Conservation (phyloP, 768 basidiomycete genomes). For the Lentinula edodes region DNA sequence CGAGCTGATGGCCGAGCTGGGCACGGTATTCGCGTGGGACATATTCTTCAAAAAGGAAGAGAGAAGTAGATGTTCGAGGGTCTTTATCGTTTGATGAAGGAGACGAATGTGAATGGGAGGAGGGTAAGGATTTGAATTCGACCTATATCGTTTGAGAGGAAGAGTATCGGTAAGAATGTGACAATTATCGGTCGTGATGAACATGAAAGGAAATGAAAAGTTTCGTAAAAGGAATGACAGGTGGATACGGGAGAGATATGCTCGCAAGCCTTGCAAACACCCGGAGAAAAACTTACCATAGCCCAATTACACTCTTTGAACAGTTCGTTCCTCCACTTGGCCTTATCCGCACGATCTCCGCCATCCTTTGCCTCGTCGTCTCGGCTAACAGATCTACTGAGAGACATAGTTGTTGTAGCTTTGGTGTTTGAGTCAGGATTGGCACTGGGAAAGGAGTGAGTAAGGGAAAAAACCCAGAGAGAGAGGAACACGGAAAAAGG, state of each 20-base stretch:
- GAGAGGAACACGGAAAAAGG: neutral
- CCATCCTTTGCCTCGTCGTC: neutral
- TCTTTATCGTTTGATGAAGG: constrained; percentile 26
- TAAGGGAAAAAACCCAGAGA: neutral
- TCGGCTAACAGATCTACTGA: neutral
- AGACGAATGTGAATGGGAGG: neutral
- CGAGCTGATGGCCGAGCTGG: constrained; percentile 36
- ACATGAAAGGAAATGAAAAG: neutral
- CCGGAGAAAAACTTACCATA: constrained; percentile 47
- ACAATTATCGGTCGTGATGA: too few relatives aligned
- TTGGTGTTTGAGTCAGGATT: neutral
- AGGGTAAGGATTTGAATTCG: constrained; percentile 74
- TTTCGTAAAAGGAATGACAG: neutral
- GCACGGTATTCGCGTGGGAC: constrained; percentile 86
- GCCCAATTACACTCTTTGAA: constrained; percentile 71
- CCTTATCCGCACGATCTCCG: neutral
- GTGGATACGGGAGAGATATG: neutral
- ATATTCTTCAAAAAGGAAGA: constrained; percentile 90
- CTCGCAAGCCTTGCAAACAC: too few relatives aligned
- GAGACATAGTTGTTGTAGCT: neutral
- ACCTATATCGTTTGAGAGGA: constrained; percentile 40
- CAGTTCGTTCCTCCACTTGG: neutral
- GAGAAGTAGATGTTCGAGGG: constrained; percentile 62
- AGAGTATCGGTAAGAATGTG: neutral
- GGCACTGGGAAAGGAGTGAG: neutral